Conservation (phyloP, 2,329 filamentous ascomycete species). For the Colletotrichum orchidophilum region DNA sequence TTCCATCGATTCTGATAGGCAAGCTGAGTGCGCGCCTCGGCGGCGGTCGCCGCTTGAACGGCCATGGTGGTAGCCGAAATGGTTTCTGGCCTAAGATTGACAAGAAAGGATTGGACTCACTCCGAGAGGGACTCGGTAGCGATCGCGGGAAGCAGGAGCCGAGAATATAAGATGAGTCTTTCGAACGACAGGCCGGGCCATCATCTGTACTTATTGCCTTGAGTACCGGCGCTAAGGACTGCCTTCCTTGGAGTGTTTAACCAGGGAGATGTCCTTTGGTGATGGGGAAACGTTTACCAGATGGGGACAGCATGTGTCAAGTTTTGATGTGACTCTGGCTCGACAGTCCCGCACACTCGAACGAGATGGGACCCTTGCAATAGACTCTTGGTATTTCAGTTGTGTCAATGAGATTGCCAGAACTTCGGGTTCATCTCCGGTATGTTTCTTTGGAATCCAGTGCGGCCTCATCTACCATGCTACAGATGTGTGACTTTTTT, state of each 20-base stretch:
- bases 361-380: conserved; percentile 22
- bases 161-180: background rate
- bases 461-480: background rate
- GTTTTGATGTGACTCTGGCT: conserved; percentile 24
- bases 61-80: conserved; percentile 6
- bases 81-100: background rate
- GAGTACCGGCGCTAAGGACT: conserved; percentile 23
- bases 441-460: background rate
- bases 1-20: conserved; percentile 38
- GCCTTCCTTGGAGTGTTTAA: conserved; percentile 7
- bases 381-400: conserved; percentile 2
- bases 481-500: background rate
- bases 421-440: background rate
- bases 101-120: background rate
- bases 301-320: conserved; percentile 23
- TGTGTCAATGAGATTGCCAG: background rate
- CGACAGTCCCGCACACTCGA: background rate
- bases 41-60: conserved; percentile 19
- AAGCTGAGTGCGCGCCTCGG: conserved; percentile 25
- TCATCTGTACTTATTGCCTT: conserved; percentile 25
- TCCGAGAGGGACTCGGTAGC: background rate
- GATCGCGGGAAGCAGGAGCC: background rate
- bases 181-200: background rate
- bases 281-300: conserved; percentile 24
- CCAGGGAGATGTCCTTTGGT: background rate